These are phyloP conservation scores for Tetrastigma voinierianum DNA, from an alignment of 164 flowering plant species.

Conservation along the genomic window DNA sequence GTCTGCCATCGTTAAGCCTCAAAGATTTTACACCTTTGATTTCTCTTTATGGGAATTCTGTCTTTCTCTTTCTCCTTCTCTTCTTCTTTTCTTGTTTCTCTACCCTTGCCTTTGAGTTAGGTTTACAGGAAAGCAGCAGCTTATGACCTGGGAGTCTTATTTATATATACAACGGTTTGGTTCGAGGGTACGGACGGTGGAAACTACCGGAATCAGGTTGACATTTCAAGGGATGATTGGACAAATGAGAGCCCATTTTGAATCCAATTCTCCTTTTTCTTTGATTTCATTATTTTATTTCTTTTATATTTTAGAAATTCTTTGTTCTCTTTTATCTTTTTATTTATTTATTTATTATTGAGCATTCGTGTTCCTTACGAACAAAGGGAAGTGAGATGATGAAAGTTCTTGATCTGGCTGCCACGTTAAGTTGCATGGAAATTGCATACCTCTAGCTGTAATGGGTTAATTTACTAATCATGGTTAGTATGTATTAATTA, in stretches of 20 bases:
- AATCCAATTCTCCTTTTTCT: slow-evolving; percentile 28
- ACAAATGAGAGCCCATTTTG: slow-evolving; percentile 25
- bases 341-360: background rate
- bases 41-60: background rate
- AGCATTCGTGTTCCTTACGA: slow-evolving; percentile 32
- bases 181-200: slow-evolving; percentile 25
- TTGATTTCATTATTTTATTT: slow-evolving; percentile 1
- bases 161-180: slow-evolving; percentile 26
- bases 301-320: slow-evolving; percentile 2
- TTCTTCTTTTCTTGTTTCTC: slow-evolving; percentile 3
- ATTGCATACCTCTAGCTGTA: slow-evolving; percentile 5
- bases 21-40: background rate
- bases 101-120: background rate
- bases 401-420: slow-evolving; percentile 18
- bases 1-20: slow-evolving; percentile 49
- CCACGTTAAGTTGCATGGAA: slow-evolving; percentile 27
- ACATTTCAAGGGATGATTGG: slow-evolving; percentile 40
- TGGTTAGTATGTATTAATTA: background rate
- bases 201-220: slow-evolving; percentile 41
- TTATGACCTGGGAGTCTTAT: background rate
- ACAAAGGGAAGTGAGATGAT: slow-evolving; percentile 35
- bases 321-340: background rate
- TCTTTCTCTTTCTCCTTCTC: background rate
- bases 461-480: slow-evolving; percentile 1
- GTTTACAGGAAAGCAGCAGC: background rate